Conservation (phyloP, 306 rosid genomes). For the Geum urbanum region DNA sequence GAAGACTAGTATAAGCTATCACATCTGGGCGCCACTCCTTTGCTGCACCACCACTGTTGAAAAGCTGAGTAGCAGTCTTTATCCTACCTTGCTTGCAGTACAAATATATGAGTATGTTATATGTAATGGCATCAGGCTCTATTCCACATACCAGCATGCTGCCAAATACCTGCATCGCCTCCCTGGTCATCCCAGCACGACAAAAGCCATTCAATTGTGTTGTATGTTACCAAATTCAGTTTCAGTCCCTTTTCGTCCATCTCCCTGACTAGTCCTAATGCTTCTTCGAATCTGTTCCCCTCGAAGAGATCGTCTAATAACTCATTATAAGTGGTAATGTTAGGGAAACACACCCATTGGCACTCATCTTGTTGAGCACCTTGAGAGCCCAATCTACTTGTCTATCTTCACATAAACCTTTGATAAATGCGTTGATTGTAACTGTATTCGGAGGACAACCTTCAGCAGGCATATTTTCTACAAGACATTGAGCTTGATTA, state of each 20-base stretch:
- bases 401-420: slow-evolving; percentile 58
- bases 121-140: slow-evolving; percentile 52
- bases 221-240: slow-evolving; percentile 59
- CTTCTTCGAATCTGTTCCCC: slow-evolving; percentile 47
- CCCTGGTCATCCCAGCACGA: slow-evolving; percentile 46
- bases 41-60: slow-evolving; percentile 38
- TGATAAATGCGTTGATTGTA: slow-evolving; percentile 68
- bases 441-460: slow-evolving; percentile 73
- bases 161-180: slow-evolving; percentile 56
- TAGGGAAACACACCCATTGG: slow-evolving; percentile 59
- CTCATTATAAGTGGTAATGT: slow-evolving; percentile 69
- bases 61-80: slow-evolving; percentile 44
- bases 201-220: slow-evolving; percentile 73
- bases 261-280: slow-evolving; percentile 55
- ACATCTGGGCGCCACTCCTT: slow-evolving; percentile 65
- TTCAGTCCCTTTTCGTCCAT: slow-evolving; percentile 45
- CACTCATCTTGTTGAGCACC: slow-evolving; percentile 58
- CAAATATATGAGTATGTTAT: slow-evolving; percentile 48
- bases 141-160: slow-evolving; percentile 63
- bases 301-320: slow-evolving; percentile 68
- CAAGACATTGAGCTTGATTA: slow-evolving; percentile 48
- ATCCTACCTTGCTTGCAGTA: slow-evolving; percentile 67
- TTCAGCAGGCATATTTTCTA: slow-evolving; percentile 56
- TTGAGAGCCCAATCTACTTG: slow-evolving; percentile 59
- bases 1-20: slow-evolving; percentile 55